Evolutionary conservation across 2,329 filamentous ascomycete genomes (phyloP).

Genomic region (Pestalotiopsis sp.): DNA sequence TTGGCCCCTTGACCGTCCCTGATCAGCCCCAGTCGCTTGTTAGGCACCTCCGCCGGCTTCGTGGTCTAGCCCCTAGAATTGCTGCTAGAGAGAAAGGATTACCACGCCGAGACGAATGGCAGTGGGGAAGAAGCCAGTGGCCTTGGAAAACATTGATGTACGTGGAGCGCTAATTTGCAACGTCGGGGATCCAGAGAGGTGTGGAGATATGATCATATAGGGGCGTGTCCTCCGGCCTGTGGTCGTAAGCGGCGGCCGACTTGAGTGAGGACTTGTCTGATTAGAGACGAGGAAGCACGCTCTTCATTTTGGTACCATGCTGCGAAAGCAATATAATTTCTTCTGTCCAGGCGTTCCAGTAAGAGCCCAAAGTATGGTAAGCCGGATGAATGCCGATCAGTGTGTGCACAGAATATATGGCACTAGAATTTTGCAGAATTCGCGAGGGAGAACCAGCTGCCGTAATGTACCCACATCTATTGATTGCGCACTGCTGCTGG

Average conservation of each 20-base stretch:
- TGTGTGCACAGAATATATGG: too few species aligned
- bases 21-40: not conserved
- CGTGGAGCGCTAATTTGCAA: not conserved
- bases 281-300: too few species aligned
- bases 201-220: not conserved
- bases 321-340: too few species aligned
- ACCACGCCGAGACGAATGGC: not conserved
- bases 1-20: slow-evolving; percentile 1
- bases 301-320: too few species aligned
- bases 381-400: too few species aligned
- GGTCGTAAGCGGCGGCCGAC: not conserved
- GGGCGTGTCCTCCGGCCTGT: not conserved
- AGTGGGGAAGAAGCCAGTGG: not conserved
- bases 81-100: not conserved
- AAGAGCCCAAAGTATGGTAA: too few species aligned
- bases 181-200: not conserved
- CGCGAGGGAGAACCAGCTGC: too few species aligned
- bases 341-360: too few species aligned
- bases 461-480: too few species aligned
- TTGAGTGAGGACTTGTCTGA: too few species aligned
- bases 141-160: not conserved
- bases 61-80: not conserved
- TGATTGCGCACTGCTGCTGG: too few species aligned
- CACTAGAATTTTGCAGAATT: too few species aligned
- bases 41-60: not conserved